Evolutionary conservation across 169 alveolate genomes (phyloP).

Genomic region (Besnoitia besnoiti): DNA sequence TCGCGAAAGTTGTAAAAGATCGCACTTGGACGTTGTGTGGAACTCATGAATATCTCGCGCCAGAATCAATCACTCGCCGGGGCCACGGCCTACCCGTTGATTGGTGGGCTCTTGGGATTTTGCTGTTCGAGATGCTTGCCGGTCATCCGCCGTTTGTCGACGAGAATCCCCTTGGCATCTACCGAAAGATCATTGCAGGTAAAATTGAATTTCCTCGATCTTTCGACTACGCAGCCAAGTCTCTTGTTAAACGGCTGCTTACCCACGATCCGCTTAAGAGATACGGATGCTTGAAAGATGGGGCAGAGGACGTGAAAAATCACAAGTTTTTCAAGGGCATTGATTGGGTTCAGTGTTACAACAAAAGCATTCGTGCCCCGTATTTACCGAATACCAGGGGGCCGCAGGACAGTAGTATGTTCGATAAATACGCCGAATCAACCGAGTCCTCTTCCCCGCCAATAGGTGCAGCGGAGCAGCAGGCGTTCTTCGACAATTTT

Average conservation of each 20-base stretch:
- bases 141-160: conserved; percentile 97
- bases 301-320: conserved; percentile 79
- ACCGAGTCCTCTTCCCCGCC: conserved; percentile 68
- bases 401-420: conserved; percentile 80
- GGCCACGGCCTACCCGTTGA: conserved; percentile 91
- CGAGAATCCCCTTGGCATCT: conserved; percentile 95
- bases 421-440: conserved; percentile 86
- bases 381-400: conserved; percentile 81
- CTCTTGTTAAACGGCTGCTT: conserved; percentile 86
- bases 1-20: conserved; percentile 96
- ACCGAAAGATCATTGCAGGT: conserved; percentile 94
- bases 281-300: conserved; percentile 86
- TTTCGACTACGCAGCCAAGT: conserved; percentile 79
- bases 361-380: conserved; percentile 81
- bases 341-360: conserved; percentile 80
- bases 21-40: conserved; percentile 98
- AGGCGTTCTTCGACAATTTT: conserved; percentile 48
- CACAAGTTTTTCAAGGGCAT: conserved; percentile 88
- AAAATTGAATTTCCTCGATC: conserved; percentile 75
- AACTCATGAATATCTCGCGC: conserved; percentile 98
- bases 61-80: conserved; percentile 82
- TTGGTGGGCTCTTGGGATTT: conserved; percentile 98
- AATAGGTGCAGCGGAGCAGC: conserved; percentile 38
- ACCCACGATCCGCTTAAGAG: conserved; percentile 87
- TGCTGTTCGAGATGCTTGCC: conserved; percentile 96